phyloP scores from a whole-genome alignment of 495 filamentous ascomycete genomes.

The Tuber umbilicatum region DNA sequence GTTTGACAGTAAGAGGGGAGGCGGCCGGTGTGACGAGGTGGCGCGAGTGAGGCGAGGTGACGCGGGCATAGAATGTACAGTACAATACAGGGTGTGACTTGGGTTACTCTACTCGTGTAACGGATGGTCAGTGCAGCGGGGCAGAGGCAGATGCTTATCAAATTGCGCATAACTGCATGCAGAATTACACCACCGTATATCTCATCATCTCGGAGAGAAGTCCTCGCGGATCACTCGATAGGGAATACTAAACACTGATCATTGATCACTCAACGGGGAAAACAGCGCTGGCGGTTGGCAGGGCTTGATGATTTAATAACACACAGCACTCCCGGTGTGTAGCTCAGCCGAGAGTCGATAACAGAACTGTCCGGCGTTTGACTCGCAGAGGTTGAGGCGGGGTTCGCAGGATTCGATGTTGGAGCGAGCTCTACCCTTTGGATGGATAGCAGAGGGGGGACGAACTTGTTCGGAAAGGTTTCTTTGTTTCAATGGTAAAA shows the following conservation, averaged over 20 bases:
- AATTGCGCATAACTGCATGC: neutral
- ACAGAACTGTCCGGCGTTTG: no score
- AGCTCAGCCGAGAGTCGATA: no score
- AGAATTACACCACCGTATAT: neutral
- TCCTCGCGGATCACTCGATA: neutral
- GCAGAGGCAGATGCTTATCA: neutral
- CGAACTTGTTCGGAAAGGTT: no score
- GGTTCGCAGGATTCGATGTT: no score
- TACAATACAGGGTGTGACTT: neutral
- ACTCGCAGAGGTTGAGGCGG: no score
- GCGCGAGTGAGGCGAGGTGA: neutral
- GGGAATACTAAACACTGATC: neutral
- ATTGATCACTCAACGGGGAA: neutral
- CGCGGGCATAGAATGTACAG: neutral
- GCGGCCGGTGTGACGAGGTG: neutral
- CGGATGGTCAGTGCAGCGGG: neutral
- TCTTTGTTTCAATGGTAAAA: no score
- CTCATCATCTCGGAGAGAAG: neutral
- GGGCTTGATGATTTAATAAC: neutral
- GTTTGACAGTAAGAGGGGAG: conserved; percentile 1
- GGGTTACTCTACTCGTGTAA: neutral
- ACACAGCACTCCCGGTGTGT: neutral
- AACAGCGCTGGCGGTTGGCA: neutral
- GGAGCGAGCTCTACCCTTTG: no score
- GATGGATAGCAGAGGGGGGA: no score